These are phyloP conservation scores for Amorphotheca resinae DNA, from an alignment of 495 filamentous ascomycete species.

Conservation along the genomic window DNA sequence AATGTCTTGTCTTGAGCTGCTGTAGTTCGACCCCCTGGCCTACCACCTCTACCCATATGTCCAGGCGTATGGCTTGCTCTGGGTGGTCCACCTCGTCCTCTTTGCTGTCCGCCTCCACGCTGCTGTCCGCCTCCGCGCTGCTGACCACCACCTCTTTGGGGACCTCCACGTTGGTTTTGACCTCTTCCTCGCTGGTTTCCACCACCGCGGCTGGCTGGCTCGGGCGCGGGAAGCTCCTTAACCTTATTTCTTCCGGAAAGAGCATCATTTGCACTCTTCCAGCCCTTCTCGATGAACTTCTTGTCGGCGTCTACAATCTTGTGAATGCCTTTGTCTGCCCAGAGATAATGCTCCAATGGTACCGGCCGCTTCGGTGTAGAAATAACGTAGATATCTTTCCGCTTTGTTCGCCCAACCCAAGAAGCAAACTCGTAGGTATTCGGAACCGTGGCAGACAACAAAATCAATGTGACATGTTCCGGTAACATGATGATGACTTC, in stretches of 20 bases:
- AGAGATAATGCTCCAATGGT: slow-evolving; percentile 89
- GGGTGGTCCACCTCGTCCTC: slow-evolving; percentile 41
- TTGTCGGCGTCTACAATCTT: slow-evolving; percentile 93
- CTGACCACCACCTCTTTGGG: slow-evolving; percentile 43
- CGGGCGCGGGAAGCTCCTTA: slow-evolving; percentile 40
- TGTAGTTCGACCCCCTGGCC: slow-evolving; percentile 67
- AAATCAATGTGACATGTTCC: slow-evolving; percentile 87
- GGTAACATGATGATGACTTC: slow-evolving; percentile 99
- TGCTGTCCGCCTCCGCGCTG: slow-evolving; percentile 40
- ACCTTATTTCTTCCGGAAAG: slow-evolving; percentile 72
- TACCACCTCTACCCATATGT: slow-evolving; percentile 78
- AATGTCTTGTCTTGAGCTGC: slow-evolving; percentile 88
- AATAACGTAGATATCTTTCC: slow-evolving; percentile 98
- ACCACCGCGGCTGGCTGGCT: slow-evolving; percentile 34
- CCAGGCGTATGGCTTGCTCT: slow-evolving; percentile 49
- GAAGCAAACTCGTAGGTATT: slow-evolving; percentile 97
- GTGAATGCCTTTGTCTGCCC: slow-evolving; percentile 81
- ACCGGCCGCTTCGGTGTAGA: slow-evolving; percentile 93
- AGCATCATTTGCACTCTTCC: slow-evolving; percentile 84
- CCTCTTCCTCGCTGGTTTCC: slow-evolving; percentile 25
- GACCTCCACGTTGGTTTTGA: slow-evolving; percentile 34
- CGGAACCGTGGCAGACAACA: slow-evolving; percentile 91
- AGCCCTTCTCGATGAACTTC: slow-evolving; percentile 75
- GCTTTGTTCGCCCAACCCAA: slow-evolving; percentile 96
- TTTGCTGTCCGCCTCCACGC: slow-evolving; percentile 43